Conservation (phyloP, 225 moss, liverwort and hornwort genomes). For the Antitrichia curtipendula region DNA sequence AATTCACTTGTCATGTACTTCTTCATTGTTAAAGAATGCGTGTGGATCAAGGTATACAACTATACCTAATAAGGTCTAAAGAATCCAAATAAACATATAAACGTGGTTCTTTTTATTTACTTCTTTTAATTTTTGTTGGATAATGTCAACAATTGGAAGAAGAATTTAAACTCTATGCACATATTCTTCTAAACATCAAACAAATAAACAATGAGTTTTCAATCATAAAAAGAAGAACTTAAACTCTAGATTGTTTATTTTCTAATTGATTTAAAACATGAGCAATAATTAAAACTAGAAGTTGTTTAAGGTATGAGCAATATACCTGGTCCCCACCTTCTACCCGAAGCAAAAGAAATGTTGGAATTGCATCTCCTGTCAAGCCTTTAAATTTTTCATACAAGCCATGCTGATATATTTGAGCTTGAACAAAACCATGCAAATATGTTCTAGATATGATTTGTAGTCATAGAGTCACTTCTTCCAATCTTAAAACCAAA, state of each 20-base stretch:
- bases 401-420: not conserved
- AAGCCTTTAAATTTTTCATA: not conserved
- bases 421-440: not conserved
- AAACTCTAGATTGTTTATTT: accelerated
- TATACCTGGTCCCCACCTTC: not conserved
- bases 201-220: too few relatives aligned
- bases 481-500: not conserved
- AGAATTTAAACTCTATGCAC: not conserved
- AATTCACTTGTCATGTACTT: not conserved
- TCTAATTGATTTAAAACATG: not conserved
- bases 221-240: not conserved
- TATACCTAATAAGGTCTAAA: not conserved
- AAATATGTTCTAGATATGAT: not conserved
- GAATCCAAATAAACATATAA: not conserved
- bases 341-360: accelerated
- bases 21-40: not conserved
- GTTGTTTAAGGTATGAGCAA: not conserved
- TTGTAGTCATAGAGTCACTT: not conserved
- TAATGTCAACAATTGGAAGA: not conserved
- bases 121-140: not conserved
- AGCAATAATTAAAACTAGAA: not conserved
- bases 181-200: not conserved
- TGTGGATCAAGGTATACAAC: not conserved
- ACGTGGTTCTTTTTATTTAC: not conserved
- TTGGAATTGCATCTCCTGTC: not conserved